phyloP scores from a whole-genome alignment of 805 yeast species.

The Hanseniaspora vineae region DNA sequence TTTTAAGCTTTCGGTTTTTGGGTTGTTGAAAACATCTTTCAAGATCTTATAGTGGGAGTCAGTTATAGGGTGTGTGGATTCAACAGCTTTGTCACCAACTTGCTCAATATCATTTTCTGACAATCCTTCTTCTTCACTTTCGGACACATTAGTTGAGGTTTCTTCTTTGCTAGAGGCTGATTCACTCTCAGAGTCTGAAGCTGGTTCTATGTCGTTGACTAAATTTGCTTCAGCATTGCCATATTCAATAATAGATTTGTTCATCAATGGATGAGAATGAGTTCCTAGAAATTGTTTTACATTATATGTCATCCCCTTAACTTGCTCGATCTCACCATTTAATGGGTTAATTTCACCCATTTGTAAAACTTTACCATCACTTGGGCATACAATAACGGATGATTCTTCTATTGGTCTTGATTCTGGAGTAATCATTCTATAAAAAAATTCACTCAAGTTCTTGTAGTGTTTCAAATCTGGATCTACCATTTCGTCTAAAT shows the following conservation, averaged over 20 bases:
- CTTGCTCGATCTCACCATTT: constrained; percentile 88
- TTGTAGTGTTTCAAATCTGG: constrained; percentile 61
- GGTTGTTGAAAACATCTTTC: constrained; percentile 19
- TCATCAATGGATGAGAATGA: constrained; percentile 22
- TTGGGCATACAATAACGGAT: constrained; percentile 64
- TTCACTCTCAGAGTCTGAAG: constrained; percentile 38
- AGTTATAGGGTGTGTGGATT: constrained; percentile 15
- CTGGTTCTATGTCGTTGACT: constrained; percentile 13
- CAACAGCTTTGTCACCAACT: constrained; percentile 55
- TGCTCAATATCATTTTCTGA: constrained; percentile 35
- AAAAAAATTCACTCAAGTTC: constrained; percentile 85
- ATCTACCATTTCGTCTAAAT: constrained; percentile 79
- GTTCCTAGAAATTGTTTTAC: constrained; percentile 77
- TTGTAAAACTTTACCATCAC: constrained; percentile 84
- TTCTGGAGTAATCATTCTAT: constrained; percentile 66
- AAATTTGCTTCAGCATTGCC: constrained; percentile 39
- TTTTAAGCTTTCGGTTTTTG: constrained; percentile 3
- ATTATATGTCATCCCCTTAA: constrained; percentile 90
- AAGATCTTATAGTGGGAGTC: constrained; percentile 27
- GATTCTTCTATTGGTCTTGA: constrained; percentile 62
- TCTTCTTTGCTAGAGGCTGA: not conserved
- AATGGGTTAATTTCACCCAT: constrained; percentile 57
- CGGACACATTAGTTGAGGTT: too few species aligned
- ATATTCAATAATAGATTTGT: constrained; percentile 25
- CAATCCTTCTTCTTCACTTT: constrained; percentile 4